Conservation (phyloP, 305 asterid species). For the Rubia balearica region DNA sequence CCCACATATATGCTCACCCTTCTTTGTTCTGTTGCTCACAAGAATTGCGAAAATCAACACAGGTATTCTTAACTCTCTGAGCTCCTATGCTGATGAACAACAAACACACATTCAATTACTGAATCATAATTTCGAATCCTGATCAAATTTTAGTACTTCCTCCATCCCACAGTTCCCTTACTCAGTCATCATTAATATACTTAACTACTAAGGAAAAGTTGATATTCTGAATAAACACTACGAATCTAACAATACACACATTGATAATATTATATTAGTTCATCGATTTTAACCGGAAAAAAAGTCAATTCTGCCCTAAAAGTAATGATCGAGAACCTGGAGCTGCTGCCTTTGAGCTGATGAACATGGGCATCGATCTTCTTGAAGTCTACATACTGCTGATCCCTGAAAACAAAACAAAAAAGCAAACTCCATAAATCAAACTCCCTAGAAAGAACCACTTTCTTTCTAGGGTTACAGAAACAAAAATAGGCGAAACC, state of each 20-base stretch:
- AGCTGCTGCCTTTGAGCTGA: constrained; percentile 79
- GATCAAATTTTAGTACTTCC: background rate
- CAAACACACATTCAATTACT: background rate
- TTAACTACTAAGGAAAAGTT: background rate
- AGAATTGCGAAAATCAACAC: constrained; percentile 24
- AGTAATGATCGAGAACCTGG: constrained; percentile 35
- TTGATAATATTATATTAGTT: background rate
- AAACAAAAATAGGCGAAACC: too few relatives aligned
- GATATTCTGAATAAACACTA: background rate
- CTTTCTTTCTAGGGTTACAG: too few relatives aligned
- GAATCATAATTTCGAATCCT: background rate
- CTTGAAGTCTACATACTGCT: constrained; percentile 53
- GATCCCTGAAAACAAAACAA: constrained; percentile 33
- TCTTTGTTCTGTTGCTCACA: constrained; percentile 26
- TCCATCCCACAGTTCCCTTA: too few relatives aligned
- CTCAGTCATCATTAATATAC: background rate
- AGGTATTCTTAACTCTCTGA: constrained; percentile 23
- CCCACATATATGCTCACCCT: constrained; percentile 7
- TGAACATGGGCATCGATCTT: constrained; percentile 76
- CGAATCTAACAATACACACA: background rate
- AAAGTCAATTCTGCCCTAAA: background rate
- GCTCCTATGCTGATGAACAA: constrained; percentile 31
- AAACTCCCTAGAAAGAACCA: background rate
- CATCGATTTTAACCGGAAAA: background rate
- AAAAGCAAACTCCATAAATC: background rate